Base-by-base conservation (phyloP, 2,329 filamentous ascomycete genomes). In the Fusarium palustre region DNA sequence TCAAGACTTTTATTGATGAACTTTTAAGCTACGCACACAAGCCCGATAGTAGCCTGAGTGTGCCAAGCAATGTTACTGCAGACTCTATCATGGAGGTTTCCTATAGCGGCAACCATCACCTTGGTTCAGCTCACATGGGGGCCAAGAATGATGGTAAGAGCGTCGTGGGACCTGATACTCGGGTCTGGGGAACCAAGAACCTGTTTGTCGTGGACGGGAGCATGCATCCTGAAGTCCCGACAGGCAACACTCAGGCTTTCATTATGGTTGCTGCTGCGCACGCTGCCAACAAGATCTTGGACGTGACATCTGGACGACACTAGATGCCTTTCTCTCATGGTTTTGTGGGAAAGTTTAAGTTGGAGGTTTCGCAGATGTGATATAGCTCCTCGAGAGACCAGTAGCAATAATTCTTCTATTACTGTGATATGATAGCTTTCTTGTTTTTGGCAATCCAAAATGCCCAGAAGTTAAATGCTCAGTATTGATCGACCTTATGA, bases 41-140 rank as follows among this genome's bases (percentile, higher is more conserved):
- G 45, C 62, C 74, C 6, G 62, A 49, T 22, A 76, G 72, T 36
- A 55, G 66, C 9, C 52, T 77, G 2, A 66, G 41, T 12, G 61
- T 74, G 2, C 48, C 67, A 3, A 56, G 55, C 36, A 77, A 76
- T 24, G 62, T 65, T 13, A 74, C 72, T 10, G 67, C 74, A 22
- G 68, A 71, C 46, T 68, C 65, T 2, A 68, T 77, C 33, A 65
- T 77, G 9, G 65, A 67, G 11, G 57, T 72, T 11, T 64, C 68
- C 3, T 60, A 55, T 22, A 74, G 72, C 12, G 76, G 76, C 5
- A 76, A 73, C 47, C 77, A 79, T 59, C 77, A 76, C 24, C 64
- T 78, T 24, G 77, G 77, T 20, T 73, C 73, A 4, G 70, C 77
- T 5, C 70, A 69, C 46, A 79, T 79, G 74, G 77, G 77, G 24